Percentiles rank a stretch among this genome's conserved stretches.
Conservation (phyloP, 2,329 filamentous ascomycete genomes). For the Colletotrichum aenigma region DNA sequence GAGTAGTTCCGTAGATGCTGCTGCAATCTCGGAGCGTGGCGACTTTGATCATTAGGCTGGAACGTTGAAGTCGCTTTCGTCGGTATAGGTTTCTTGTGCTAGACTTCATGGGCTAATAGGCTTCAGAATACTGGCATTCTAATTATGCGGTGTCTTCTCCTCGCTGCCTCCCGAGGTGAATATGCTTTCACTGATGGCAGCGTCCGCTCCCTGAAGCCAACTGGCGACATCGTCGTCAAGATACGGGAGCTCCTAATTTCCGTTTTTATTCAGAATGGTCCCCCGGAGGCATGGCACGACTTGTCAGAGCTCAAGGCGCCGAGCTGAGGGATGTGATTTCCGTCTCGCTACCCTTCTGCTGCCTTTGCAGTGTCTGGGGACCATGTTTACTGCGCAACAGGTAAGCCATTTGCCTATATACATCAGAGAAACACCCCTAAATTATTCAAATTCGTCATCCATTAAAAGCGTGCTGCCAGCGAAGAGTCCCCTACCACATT, state of each 20-base stretch:
- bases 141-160: not conserved
- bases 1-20: not conserved
- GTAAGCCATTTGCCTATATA: not conserved
- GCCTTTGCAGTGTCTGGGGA: not conserved
- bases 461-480: not conserved
- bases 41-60: rapidly evolving
- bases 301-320: not conserved
- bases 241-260: rapidly evolving
- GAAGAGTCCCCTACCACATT: not conserved
- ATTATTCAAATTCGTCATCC: not conserved
- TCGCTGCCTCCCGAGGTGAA: not conserved
- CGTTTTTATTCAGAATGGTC: not conserved
- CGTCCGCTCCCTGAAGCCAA: not conserved
- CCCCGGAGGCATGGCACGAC: rapidly evolving
- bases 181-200: not conserved
- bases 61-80: not conserved
- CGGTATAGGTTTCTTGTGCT: not conserved
- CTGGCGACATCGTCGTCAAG: not conserved
- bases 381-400: not conserved
- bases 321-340: not conserved
- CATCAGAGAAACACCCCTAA: not conserved
- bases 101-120: not conserved
- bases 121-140: not conserved
- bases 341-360: not conserved
- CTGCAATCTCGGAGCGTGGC: not conserved